Conservation (phyloP, 2,329 filamentous ascomycete genomes). For the Hypoxylon sp. region DNA sequence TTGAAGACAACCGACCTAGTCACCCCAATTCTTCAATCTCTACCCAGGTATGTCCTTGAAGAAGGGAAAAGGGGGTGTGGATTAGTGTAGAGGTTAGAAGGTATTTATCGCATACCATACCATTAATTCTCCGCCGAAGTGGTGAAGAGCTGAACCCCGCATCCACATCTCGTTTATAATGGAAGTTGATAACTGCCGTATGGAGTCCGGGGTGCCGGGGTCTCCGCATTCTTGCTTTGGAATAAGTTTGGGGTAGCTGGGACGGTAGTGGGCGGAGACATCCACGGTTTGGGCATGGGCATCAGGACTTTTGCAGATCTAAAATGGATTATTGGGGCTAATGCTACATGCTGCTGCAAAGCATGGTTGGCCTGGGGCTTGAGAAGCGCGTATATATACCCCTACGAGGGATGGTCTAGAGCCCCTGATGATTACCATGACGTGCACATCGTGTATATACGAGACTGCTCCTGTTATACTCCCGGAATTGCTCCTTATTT, state of each 20-base stretch:
- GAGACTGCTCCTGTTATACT: neutral
- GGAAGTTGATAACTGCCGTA: constrained; percentile 29
- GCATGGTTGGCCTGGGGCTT: neutral
- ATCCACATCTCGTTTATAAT: constrained; percentile 2
- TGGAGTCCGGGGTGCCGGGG: constrained; percentile 30
- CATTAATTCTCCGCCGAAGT: constrained; percentile 15
- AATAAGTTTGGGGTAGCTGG: constrained; percentile 21
- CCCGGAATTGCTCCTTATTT: neutral
- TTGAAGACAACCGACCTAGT: too few species aligned
- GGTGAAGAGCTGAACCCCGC: constrained; percentile 17
- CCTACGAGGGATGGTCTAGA: neutral
- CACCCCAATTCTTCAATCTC: too few species aligned
- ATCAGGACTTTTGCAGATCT: constrained; percentile 9
- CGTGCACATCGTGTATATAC: neutral
- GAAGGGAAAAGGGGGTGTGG: too few species aligned
- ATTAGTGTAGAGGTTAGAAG: too few species aligned
- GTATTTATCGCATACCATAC: neutral
- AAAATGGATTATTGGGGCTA: neutral
- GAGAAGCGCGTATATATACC: neutral
- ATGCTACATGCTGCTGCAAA: constrained; percentile 4
- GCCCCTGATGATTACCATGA: neutral
- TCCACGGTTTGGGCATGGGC: constrained; percentile 5
- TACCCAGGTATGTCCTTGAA: too few species aligned
- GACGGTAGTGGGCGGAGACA: constrained; percentile 7
- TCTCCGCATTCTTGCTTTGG: constrained; percentile 26